Conservation (phyloP, 352 stramenopile genomes). For the Phytophthora idaei region DNA sequence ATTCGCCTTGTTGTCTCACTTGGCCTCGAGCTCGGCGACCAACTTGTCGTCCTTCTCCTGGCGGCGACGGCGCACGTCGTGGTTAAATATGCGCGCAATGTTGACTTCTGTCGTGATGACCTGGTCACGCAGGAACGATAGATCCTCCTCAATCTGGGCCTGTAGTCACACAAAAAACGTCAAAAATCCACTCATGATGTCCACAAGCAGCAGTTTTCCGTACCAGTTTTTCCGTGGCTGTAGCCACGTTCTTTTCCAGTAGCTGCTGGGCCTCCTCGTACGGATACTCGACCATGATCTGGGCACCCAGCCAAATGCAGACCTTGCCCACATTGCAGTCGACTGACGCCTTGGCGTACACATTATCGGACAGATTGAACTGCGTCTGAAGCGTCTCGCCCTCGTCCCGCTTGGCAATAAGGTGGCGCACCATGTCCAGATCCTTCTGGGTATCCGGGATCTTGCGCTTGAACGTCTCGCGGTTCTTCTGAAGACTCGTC, state of each 20-base stretch:
- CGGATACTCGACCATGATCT: slow-evolving; percentile 98
- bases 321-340: slow-evolving; percentile 91
- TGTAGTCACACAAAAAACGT: slow-evolving; percentile 17
- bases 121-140: slow-evolving; percentile 95
- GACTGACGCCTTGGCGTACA: slow-evolving; percentile 95
- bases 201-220: slow-evolving; percentile 7
- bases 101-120: slow-evolving; percentile 98
- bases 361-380: slow-evolving; percentile 95
- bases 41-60: slow-evolving; percentile 76
- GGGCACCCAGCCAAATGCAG: slow-evolving; percentile 97
- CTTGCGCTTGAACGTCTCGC: slow-evolving; percentile 89
- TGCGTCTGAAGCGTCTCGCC: slow-evolving; percentile 85
- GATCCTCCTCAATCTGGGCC: slow-evolving; percentile 88
- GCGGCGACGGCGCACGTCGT: slow-evolving; percentile 92
- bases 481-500: slow-evolving; percentile 84
- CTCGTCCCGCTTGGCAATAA: slow-evolving; percentile 69
- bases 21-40: slow-evolving; percentile 66
- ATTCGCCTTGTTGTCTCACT: slow-evolving; percentile 33
- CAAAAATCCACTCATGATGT: not conserved
- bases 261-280: slow-evolving; percentile 95
- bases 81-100: slow-evolving; percentile 97
- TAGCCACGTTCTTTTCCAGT: slow-evolving; percentile 79
- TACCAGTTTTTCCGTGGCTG: slow-evolving; percentile 76
- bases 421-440: slow-evolving; percentile 52
- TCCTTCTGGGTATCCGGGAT: slow-evolving; percentile 93